Evolutionary conservation across 345 rosid genomes (phyloP).

Genomic region (Balakata baccata): DNA sequence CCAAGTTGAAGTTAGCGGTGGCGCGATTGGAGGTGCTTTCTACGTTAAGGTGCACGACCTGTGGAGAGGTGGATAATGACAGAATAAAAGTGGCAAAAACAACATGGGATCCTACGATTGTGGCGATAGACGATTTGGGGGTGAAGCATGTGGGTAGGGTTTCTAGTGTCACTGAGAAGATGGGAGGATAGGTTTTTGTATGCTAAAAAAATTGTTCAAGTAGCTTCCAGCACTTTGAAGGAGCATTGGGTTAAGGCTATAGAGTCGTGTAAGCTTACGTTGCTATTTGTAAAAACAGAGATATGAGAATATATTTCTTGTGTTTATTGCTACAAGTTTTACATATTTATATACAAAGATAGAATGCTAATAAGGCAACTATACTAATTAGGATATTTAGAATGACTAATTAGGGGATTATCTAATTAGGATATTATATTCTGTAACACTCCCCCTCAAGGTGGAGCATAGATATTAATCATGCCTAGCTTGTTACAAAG

Average conservation of each 20-base stretch:
- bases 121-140: slow-evolving; percentile 75
- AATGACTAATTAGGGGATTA: too few species aligned
- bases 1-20: slow-evolving; percentile 79
- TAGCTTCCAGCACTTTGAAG: slow-evolving; percentile 62
- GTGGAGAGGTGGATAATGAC: slow-evolving; percentile 10
- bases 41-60: slow-evolving; percentile 24
- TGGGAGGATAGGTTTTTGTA: slow-evolving; percentile 84
- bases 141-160: slow-evolving; percentile 53
- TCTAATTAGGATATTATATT: too few species aligned
- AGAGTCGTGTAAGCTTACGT: too few species aligned
- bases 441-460: too few species aligned
- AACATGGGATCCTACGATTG: slow-evolving; percentile 64
- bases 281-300: too few species aligned
- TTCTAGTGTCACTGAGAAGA: slow-evolving; percentile 67
- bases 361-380: too few species aligned
- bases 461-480: too few species aligned
- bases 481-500: too few species aligned
- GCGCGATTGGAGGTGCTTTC: slow-evolving; percentile 65
- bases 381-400: too few species aligned
- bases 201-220: slow-evolving; percentile 56
- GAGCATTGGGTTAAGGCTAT: slow-evolving; percentile 62
- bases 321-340: too few species aligned
- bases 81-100: slow-evolving; percentile 3
- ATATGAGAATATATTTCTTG: too few species aligned
- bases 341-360: too few species aligned